A percentile compares a stretch with the other conserved stretches of the same genome.
Evolutionary conservation across 2,329 filamentous ascomycete species (phyloP).

Genomic region (Xylaria sp.): DNA sequence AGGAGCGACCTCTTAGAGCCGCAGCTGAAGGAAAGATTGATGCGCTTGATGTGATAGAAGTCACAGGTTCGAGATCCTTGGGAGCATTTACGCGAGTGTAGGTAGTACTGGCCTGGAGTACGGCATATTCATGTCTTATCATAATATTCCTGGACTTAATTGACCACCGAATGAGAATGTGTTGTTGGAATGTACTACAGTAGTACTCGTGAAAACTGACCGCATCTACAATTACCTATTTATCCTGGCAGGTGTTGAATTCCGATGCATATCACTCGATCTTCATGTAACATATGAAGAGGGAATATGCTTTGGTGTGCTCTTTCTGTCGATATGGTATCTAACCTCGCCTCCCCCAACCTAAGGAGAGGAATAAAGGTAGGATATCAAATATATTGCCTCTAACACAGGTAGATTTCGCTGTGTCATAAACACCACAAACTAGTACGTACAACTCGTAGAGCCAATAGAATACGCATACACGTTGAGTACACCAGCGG

Average conservation of each 20-base stretch:
- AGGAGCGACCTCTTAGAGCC: conserved; percentile 23
- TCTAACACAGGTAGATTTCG: background rate
- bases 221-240: too few species aligned
- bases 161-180: background rate
- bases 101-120: background rate
- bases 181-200: too few species aligned
- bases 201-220: background rate
- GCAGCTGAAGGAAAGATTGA: conserved; percentile 13
- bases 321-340: background rate
- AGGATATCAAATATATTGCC: background rate
- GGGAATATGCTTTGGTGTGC: background rate
- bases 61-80: conserved; percentile 14
- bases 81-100: background rate
- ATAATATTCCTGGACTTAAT: background rate
- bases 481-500: background rate
- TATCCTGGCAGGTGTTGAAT: background rate
- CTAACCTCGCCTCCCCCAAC: background rate
- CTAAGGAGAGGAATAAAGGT: background rate
- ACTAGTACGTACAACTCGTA: background rate
- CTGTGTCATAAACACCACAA: background rate
- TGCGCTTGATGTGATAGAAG: conserved; percentile 3
- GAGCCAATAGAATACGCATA: conserved; percentile 6
- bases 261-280: conserved; percentile 3
- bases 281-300: background rate
- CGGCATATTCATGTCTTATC: conserved; percentile 5